Percentiles rank a stretch among this genome's conserved stretches.
phyloP scores from a whole-genome alignment of 352 stramenopile species.

The Pythium myriotylum region DNA sequence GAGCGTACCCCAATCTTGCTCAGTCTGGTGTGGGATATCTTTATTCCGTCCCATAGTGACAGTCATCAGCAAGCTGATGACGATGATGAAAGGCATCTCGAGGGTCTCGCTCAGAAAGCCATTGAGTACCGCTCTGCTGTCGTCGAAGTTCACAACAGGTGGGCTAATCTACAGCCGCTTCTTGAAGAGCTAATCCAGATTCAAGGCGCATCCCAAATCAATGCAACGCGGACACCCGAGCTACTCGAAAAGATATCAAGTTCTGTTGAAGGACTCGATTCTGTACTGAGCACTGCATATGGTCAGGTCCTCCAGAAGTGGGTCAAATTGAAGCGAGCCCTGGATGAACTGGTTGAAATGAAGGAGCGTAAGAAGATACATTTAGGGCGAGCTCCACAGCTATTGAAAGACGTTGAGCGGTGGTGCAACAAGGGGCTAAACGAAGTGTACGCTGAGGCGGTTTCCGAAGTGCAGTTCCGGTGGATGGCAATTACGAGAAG shows the following conservation, averaged over 20 bases:
- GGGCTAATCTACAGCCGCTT: constrained; percentile 65
- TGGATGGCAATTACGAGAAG: constrained; percentile 73
- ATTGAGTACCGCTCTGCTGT: constrained; percentile 49
- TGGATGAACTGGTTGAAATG: constrained; percentile 66
- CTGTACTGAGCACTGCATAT: constrained; percentile 61
- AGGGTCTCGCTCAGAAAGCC: constrained; percentile 41
- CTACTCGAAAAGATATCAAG: constrained; percentile 47
- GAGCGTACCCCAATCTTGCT: constrained; percentile 61
- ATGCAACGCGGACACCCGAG: constrained; percentile 53
- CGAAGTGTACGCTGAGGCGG: constrained; percentile 52
- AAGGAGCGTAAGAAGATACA: constrained; percentile 63
- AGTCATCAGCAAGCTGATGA: constrained; percentile 16
- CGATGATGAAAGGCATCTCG: constrained; percentile 39
- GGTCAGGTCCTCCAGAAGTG: constrained; percentile 66
- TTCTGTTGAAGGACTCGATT: constrained; percentile 64
- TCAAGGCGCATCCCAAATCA: constrained; percentile 47
- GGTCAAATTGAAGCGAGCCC: constrained; percentile 40
- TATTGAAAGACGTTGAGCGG: constrained; percentile 52
- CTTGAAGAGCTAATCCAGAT: constrained; percentile 66
- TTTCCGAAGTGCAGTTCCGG: constrained; percentile 70
- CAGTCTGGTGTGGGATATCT: constrained; percentile 77
- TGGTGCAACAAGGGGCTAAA: constrained; percentile 63
- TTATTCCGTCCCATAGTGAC: constrained; percentile 38
- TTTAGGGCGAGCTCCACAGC: constrained; percentile 48
- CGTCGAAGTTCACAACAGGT: constrained; percentile 64